These are phyloP conservation scores for Sclerotinia trifoliorum DNA, from an alignment of 2,329 filamentous ascomycete genomes.

Conservation along the genomic window DNA sequence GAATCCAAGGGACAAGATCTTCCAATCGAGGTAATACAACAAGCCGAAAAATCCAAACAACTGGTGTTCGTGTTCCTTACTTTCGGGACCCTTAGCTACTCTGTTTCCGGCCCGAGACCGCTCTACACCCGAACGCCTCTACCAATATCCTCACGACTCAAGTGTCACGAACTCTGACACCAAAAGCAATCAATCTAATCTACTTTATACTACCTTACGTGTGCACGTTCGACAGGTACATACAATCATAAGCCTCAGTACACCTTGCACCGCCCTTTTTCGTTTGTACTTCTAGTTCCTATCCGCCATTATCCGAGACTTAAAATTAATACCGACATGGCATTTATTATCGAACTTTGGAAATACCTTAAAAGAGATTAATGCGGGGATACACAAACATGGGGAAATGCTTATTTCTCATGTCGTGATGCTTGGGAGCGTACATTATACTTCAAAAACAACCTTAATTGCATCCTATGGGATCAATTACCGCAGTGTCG, in stretches of 20 bases:
- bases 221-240: background rate
- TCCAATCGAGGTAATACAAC: background rate
- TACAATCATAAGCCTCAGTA: background rate
- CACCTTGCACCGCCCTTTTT: slow-evolving; percentile 7
- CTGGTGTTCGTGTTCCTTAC: background rate
- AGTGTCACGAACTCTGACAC: background rate
- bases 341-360: slow-evolving; percentile 2
- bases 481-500: slow-evolving; percentile 12
- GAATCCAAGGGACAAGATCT: slow-evolving; percentile 5
- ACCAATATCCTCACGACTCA: background rate
- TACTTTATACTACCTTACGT: background rate
- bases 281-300: background rate
- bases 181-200: slow-evolving; percentile 11
- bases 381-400: slow-evolving; percentile 3
- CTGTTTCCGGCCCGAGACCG: slow-evolving; percentile 7
- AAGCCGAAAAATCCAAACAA: background rate
- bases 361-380: background rate
- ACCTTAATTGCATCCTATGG: slow-evolving; percentile 4
- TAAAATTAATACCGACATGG: slow-evolving; percentile 11
- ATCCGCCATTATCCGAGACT: slow-evolving; percentile 10
- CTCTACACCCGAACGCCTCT: background rate
- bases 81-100: background rate
- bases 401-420: background rate
- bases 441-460: background rate
- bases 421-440: background rate